These are phyloP conservation scores for Apostasia shenzhenica DNA, from an alignment of 106 monocot genomes.

Conservation along the genomic window DNA sequence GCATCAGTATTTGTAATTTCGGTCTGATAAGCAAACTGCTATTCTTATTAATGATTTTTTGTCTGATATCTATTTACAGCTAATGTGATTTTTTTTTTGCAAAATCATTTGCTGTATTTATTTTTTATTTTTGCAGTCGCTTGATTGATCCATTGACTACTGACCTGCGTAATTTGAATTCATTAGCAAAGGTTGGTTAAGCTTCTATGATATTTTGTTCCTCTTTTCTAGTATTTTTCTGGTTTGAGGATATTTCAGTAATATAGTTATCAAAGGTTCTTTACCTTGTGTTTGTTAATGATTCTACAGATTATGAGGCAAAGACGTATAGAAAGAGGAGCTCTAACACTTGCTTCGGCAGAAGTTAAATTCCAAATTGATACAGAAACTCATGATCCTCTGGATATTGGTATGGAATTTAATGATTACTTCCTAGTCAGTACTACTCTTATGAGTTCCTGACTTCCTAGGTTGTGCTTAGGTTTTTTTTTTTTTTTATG, in stretches of 20 bases:
- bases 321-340: conserved; percentile 86
- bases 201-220: neutral
- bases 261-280: neutral
- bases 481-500: neutral
- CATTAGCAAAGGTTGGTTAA: conserved; percentile 78
- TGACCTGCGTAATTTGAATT: conserved; percentile 90
- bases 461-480: neutral
- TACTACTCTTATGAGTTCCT: too few relatives aligned
- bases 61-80: too few relatives aligned
- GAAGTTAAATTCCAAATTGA: conserved; percentile 99
- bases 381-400: conserved; percentile 97
- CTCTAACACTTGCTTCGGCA: conserved; percentile 98
- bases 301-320: conserved; percentile 72
- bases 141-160: conserved; percentile 85
- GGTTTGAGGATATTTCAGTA: neutral
- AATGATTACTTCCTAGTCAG: neutral
- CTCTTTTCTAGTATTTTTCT: neutral
- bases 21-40: too few relatives aligned
- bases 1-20: too few relatives aligned
- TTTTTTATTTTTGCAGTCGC: conserved; percentile 48
- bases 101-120: neutral
- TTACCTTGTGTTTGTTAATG: neutral
- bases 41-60: too few relatives aligned
- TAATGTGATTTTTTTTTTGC: too few relatives aligned
- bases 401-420: conserved; percentile 80